Base-by-base conservation (phyloP, 148 eudicot species). In the Fagopyrum esculentum region DNA sequence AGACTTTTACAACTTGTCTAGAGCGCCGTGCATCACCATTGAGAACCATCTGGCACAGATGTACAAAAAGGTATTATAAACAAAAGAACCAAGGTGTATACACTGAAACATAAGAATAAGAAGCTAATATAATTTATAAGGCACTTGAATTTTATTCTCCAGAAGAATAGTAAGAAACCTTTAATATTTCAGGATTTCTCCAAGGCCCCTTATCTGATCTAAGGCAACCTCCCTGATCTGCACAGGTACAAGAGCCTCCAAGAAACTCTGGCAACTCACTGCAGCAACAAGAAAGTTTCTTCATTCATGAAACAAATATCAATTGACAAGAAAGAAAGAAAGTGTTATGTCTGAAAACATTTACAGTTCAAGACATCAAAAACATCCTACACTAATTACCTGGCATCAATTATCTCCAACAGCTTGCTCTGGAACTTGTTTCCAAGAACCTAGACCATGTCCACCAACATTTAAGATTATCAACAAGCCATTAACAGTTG, bases 241-340 rank as follows among this genome's bases (percentile, higher is more conserved):
- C 89, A 81, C 98, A 93, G 72, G 87, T 86, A 80, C 98, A 93
- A 57, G 85, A 83, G 43, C 98, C 98, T 22, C 98, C 98, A 74
- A 93, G 82, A 72, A 93, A 93, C 40, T 89, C 95, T 10, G 98
- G 98, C 78, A 93, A 83, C 85, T 93, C 95, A 86, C 98, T 93
- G 84, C 45, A 69, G 11, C 50, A 75, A 73, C 6, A 48, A 45
- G 40, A 51, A 51, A 22, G 3, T 40, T 74, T 51, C 9, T 1
- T 7, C 60, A 19, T 49, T 40, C 50, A 46, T 45, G 40, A 29
- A 30, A 47, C 12, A 6, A 6, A 66, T 6, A 5, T 29, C 55
- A 45, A 61, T 13, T 26, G 9, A 75, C 49, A 75, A 46, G 9
- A 11, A 16, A 30, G 50, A 49, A 29, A 30, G 57, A 60, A 73